Conservation (phyloP, 306 rosid species). For the Medicago truncatula region MtrunA17r5.0-ANR NC_053048.1:45348501-45349000, state of each 20-base stretch:
- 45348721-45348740: conserved; percentile 89
- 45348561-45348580: conserved; percentile 64
- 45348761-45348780: conserved; percentile 36
- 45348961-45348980: conserved; percentile 11
- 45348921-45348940: conserved; percentile 17
- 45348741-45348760: conserved; percentile 61
- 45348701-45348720: conserved; percentile 59
- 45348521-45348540: conserved; percentile 5
- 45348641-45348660: conserved; percentile 29
- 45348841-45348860: conserved; percentile 97
- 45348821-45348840: conserved; percentile 78
- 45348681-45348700: conserved; percentile 39
- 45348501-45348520: conserved; percentile 15
- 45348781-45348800: conserved; percentile 31
- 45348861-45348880: conserved; percentile 98
- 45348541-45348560: conserved; percentile 34
- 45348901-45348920: conserved; percentile 47
- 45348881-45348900: conserved; percentile 98
- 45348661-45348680: conserved; percentile 26
- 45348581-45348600: conserved; percentile 91
- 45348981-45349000: conserved; percentile 25
- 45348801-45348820: conserved; percentile 39
- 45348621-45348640: conserved; percentile 75
- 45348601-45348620: conserved; percentile 76
- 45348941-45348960: background rate